Conservation (phyloP, 2,329 filamentous ascomycete species). For the Penicillium sp. region DNA sequence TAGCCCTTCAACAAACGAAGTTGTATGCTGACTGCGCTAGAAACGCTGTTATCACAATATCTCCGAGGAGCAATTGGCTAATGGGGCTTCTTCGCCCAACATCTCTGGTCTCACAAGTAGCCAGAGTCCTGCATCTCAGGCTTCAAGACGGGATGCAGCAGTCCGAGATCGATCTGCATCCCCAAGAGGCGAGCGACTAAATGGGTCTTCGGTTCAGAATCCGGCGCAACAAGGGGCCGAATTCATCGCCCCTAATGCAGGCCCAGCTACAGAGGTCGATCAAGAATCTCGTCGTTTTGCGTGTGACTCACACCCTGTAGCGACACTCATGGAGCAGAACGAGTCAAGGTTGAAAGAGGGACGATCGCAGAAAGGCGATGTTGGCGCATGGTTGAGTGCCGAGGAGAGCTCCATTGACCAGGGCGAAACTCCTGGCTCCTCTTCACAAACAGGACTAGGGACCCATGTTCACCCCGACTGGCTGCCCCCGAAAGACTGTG, state of each 20-base stretch:
- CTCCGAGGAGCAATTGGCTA: no score
- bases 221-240: neutral
- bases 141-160: neutral
- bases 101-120: neutral
- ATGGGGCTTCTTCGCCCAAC: neutral
- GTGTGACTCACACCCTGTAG: slow-evolving; percentile 20
- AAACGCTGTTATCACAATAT: slow-evolving; percentile 8
- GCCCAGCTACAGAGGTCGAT: neutral
- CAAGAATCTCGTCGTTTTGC: slow-evolving; percentile 14
- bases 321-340: slow-evolving; percentile 12
- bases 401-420: neutral
- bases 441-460: neutral
- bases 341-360: slow-evolving; percentile 13
- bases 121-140: neutral
- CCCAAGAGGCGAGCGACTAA: neutral
- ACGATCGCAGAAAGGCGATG: slow-evolving; percentile 10
- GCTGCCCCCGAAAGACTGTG: slow-evolving; percentile 14
- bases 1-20: neutral
- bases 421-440: neutral
- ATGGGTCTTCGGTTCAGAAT: neutral
- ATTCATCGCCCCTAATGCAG: neutral
- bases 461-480: neutral
- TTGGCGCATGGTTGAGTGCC: slow-evolving; percentile 14
- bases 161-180: slow-evolving; percentile 5
- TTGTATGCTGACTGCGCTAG: neutral